Base-by-base conservation (phyloP, 306 rosid species). In the Echinosophora koreensis region DNA sequence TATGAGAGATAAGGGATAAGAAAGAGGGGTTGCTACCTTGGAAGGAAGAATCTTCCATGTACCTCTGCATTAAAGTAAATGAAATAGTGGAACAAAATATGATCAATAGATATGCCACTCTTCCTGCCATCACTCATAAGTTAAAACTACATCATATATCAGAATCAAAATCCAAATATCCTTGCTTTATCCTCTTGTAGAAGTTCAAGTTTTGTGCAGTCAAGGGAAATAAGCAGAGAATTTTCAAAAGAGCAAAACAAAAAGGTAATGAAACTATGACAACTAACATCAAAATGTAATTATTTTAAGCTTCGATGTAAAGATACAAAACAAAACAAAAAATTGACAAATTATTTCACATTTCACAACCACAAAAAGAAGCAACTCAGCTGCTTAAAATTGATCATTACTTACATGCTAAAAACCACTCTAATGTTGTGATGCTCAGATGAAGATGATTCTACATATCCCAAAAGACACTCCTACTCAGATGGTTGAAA, bases 401-500 rank as follows among this genome's bases (percentile, higher is more conserved):
- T 67, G 72, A 52, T n/a, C 51, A 60, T 67, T 22, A 62, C 93
- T 68, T 79, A 92, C 99, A 96, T 96, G 94, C 99, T 96, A 82
- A 96, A 96, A 30, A 96, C 99, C 99, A 96, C 82, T 96, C 99
- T 75, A 96, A 78, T 55, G 99, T 96, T 52, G 99, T 96, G 80
- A 96, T 91, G 80, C 99, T 96, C 66, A 98, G 90, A 78, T 98
- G 99, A 78, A 96, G 99, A 73, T 98, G 99, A 38, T 96, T 96
- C 86, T 96, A 92, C 99, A 96, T 96, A 80, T 92, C 98, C 99
- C 99, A 96, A 71, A 96, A 96, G 71, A 96, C 99, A 91, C 99
- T 96, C 78, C 99, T 92, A 60, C 99, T 98, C 71, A 96, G 98
- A 87, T 96, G 74, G 92, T 98, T 92, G 88, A 54, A 82, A 69